Percentiles rank a stretch among this genome's conserved stretches.
These are phyloP conservation scores for Camellia japonica DNA, from an alignment of 148 eudicot genomes.

Conservation along the genomic window DNA sequence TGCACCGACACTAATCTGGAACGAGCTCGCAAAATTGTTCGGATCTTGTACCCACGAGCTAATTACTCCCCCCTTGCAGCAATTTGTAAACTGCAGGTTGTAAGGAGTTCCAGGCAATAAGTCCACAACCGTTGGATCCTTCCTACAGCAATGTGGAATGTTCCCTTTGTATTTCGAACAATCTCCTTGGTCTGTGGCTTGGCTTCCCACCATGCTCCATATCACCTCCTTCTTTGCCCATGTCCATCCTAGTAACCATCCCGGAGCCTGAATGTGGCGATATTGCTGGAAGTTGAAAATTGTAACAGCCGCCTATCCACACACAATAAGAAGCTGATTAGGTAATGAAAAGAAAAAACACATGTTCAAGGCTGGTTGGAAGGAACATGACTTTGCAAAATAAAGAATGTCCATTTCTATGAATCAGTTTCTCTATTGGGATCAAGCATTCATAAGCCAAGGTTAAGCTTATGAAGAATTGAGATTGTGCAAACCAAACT, in stretches of 20 bases:
- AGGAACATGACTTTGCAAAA: neutral
- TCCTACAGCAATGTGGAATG: conserved; percentile 65
- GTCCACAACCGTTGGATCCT: conserved; percentile 54
- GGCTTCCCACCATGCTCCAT: conserved; percentile 57
- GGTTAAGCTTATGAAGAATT: neutral
- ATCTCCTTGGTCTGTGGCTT: conserved; percentile 72
- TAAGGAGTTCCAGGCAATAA: conserved; percentile 59
- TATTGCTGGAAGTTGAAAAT: conserved; percentile 60
- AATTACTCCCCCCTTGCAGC: conserved; percentile 67
- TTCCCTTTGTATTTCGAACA: conserved; percentile 57
- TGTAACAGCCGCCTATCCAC: conserved; percentile 36
- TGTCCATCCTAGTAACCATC: conserved; percentile 70
- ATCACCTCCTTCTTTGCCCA: conserved; percentile 70
- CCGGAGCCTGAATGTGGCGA: conserved; percentile 66
- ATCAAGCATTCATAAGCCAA: neutral
- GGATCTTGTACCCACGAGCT: conserved; percentile 63
- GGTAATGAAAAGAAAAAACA: neutral
- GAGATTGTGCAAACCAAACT: neutral
- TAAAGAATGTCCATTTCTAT: neutral
- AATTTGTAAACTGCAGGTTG: conserved; percentile 55
- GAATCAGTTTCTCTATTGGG: neutral
- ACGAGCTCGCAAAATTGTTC: conserved; percentile 36
- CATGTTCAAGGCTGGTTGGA: neutral
- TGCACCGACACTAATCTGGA: conserved; percentile 58
- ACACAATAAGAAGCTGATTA: conserved; percentile 1